These are phyloP conservation scores for Laburnicola sp. DNA, from an alignment of 2,329 filamentous ascomycete genomes.

Conservation along the genomic window DNA sequence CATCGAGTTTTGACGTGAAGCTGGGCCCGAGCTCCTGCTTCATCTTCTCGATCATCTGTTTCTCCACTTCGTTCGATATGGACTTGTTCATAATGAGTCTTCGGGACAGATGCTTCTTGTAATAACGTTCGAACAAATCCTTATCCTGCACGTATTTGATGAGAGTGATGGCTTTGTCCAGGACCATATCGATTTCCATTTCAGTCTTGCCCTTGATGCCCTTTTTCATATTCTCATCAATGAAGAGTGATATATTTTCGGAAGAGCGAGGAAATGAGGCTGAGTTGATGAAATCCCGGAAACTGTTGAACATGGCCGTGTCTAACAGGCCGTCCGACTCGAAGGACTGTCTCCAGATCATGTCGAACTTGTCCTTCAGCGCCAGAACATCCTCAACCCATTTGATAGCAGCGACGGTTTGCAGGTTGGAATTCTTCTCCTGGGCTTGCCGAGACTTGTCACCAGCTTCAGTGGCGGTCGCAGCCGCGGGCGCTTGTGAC, in stretches of 20 bases:
- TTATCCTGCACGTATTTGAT: conserved; percentile 88
- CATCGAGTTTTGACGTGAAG: conserved; percentile 90
- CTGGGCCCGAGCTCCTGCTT: conserved; percentile 94
- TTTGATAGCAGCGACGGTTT: conserved; percentile 83
- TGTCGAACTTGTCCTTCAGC: conserved; percentile 89
- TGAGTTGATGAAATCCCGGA: conserved; percentile 88
- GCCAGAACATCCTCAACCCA: conserved; percentile 91
- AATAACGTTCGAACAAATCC: conserved; percentile 94
- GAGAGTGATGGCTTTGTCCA: conserved; percentile 87
- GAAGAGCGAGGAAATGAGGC: conserved; percentile 72
- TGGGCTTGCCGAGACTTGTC: conserved; percentile 50
- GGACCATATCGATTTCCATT: conserved; percentile 75
- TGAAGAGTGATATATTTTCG: conserved; percentile 93
- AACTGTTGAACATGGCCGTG: conserved; percentile 81
- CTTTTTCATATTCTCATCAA: conserved; percentile 94
- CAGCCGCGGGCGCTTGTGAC: conserved; percentile 52
- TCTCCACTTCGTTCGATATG: conserved; percentile 88
- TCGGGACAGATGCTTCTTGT: conserved; percentile 93
- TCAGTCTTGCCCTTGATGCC: conserved; percentile 93
- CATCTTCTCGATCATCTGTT: conserved; percentile 95
- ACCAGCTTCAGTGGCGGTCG: conserved; percentile 50
- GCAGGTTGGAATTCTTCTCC: conserved; percentile 66
- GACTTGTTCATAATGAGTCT: conserved; percentile 86
- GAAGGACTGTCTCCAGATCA: conserved; percentile 74
- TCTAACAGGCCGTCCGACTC: conserved; percentile 74